These are phyloP conservation scores for Closterium sp. DNA, from an alignment of 139 green algal genomes.

Conservation along the genomic window DNA sequence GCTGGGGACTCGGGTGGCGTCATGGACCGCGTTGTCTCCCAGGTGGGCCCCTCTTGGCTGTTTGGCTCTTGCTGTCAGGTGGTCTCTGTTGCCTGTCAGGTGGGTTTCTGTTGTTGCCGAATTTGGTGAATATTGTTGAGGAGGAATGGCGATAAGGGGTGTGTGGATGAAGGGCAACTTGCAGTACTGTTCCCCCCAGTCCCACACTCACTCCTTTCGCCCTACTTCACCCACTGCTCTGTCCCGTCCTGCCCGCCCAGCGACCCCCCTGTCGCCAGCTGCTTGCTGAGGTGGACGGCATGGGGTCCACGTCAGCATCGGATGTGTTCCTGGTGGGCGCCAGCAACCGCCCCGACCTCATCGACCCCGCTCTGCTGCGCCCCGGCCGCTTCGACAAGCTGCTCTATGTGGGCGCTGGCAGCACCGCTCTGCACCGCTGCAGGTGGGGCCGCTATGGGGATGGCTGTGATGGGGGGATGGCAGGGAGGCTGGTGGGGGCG, in stretches of 20 bases:
- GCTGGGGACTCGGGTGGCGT: slow-evolving; percentile 63
- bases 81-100: too few species aligned
- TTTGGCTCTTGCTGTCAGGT: neutral
- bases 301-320: slow-evolving; percentile 49
- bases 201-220: neutral
- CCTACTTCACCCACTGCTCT: neutral
- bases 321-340: slow-evolving; percentile 78
- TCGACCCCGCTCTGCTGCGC: slow-evolving; percentile 86
- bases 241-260: neutral
- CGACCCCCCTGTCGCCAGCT: slow-evolving; percentile 11
- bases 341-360: slow-evolving; percentile 90
- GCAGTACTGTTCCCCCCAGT: too few species aligned
- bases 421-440: neutral
- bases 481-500: too few species aligned
- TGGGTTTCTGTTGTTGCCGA: too few species aligned
- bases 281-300: slow-evolving; percentile 48
- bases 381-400: slow-evolving; percentile 85
- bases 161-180: too few species aligned
- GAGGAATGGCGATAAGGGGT: neutral
- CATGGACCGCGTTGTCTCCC: slow-evolving; percentile 92
- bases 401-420: slow-evolving; percentile 81
- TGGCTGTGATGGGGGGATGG: too few species aligned
- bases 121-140: neutral
- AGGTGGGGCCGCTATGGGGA: neutral
- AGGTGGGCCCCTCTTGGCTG: slow-evolving; percentile 52